Evolutionary conservation across 371 early-diverging fungal genomes (phyloP).

Genomic region (Funneliformis caledonium): DNA sequence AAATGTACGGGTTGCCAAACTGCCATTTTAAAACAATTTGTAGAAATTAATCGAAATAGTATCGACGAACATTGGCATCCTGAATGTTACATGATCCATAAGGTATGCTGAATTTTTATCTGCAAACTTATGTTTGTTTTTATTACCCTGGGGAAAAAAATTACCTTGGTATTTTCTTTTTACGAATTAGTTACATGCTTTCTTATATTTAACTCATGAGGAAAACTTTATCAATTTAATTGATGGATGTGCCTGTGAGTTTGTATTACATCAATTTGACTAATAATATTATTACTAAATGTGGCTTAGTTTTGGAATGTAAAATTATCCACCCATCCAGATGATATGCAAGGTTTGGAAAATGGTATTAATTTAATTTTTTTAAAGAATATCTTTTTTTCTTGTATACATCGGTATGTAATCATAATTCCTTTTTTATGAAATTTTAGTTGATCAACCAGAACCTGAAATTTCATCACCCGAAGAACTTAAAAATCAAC

Average conservation of each 20-base stretch:
- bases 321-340: slow-evolving; percentile 52
- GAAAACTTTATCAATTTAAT: background rate
- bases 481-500: slow-evolving; percentile 60
- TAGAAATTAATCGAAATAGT: slow-evolving; percentile 81
- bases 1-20: slow-evolving; percentile 93
- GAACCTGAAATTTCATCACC: slow-evolving; percentile 47
- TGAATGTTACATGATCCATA: slow-evolving; percentile 98
- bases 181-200: background rate
- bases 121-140: background rate
- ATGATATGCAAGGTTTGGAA: slow-evolving; percentile 9
- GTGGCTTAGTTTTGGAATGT: slow-evolving; percentile 79
- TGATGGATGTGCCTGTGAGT: background rate
- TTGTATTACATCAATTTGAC: slow-evolving; percentile 37
- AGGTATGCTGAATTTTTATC: slow-evolving; percentile 52
- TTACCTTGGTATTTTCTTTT: background rate
- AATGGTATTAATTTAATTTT: background rate
- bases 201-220: background rate
- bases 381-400: background rate
- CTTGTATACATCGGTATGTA: too few species aligned
- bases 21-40: slow-evolving; percentile 91
- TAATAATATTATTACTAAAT: slow-evolving; percentile 7
- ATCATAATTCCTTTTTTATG: background rate
- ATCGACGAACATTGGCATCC: slow-evolving; percentile 94
- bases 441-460: slow-evolving; percentile 4
- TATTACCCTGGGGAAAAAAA: background rate